Evolutionary conservation across 441 rosid genomes (phyloP), one percentile per base, ranked within the genome.

Genomic region (Populus hybrid): DNA sequence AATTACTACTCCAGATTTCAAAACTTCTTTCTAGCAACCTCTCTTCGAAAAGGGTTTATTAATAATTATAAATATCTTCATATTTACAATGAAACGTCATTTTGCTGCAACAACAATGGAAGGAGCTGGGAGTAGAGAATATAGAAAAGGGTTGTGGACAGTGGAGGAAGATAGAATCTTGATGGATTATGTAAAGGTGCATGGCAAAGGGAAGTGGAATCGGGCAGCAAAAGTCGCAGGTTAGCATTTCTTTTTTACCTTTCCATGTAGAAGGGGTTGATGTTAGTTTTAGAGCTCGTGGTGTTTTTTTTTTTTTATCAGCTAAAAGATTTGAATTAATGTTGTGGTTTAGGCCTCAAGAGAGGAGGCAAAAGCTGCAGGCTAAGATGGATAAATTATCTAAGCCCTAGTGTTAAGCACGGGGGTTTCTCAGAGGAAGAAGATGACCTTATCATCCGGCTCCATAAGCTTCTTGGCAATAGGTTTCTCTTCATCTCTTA

Each of bases 321-420:
- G 20, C 1, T 21, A 35, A 23, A 29, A 8, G 9, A 36, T 21
- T 33, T 38, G 5, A 1, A 14, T 23, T 23, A 23, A 23, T 11
- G 28, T 14, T 38, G 29, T 12, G 29, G 5, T 61, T 24, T 69
- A 89, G 93, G 90, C 31, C 83, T 91, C 75, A 87, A 88, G 76
- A 89, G 93, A 75, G 76, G 92, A 53, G 92, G 95, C 63, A 91
- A 91, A 74, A 90, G 92, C 64, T 90, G 94, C 84, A 84, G 96
- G 63, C 73, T 90, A 59, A 86, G 96, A 74, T 92, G 96, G 91
- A 77, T 89, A 74, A 90, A 91, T 74, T 87, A 91, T 80, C 83
- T 88, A 16, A 88, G 89, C 77, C 96, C 96, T 2, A 73, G 24
- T 74, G 84, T 90, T 20, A 92, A 90, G 79, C 86, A 86, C 63